Conservation (phyloP, 2,329 filamentous ascomycete genomes). For the Drechslerella dactyloides region DNA sequence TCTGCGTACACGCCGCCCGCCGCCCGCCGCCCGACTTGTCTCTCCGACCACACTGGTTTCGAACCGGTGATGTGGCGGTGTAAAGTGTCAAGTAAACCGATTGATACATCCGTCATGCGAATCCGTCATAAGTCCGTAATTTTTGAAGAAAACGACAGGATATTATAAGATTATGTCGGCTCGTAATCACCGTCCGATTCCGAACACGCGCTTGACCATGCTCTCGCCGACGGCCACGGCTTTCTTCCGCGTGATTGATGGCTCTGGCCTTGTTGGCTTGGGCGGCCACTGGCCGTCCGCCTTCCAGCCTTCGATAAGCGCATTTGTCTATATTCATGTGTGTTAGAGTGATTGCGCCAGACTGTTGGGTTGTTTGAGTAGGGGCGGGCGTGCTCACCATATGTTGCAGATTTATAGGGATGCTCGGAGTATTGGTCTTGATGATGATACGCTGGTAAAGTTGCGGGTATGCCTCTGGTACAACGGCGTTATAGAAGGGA, state of each 20-base stretch:
- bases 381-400: constrained; percentile 35
- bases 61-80: too few species aligned
- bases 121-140: not conserved
- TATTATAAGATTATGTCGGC: not conserved
- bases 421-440: constrained; percentile 51
- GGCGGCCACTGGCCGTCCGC: constrained; percentile 55
- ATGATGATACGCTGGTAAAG: constrained; percentile 53
- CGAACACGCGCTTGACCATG: constrained; percentile 49
- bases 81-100: too few species aligned
- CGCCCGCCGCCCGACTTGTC: too few species aligned
- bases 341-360: not conserved
- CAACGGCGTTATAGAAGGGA: constrained; percentile 51
- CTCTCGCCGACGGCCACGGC: constrained; percentile 41
- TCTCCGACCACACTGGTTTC: too few species aligned
- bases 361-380: not conserved
- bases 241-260: constrained; percentile 52
- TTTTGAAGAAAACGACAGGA: not conserved
- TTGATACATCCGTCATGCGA: not conserved
- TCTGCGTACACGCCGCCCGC: not conserved
- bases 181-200: constrained; percentile 43
- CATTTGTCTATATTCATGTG: constrained; percentile 35
- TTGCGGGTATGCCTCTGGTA: constrained; percentile 52
- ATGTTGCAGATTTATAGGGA: constrained; percentile 54
- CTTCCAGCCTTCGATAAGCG: constrained; percentile 54
- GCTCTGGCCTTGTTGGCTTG: constrained; percentile 51